phyloP scores from a whole-genome alignment of 163 green algal genomes.

The Coccomyxa subellipsoidea region DNA sequence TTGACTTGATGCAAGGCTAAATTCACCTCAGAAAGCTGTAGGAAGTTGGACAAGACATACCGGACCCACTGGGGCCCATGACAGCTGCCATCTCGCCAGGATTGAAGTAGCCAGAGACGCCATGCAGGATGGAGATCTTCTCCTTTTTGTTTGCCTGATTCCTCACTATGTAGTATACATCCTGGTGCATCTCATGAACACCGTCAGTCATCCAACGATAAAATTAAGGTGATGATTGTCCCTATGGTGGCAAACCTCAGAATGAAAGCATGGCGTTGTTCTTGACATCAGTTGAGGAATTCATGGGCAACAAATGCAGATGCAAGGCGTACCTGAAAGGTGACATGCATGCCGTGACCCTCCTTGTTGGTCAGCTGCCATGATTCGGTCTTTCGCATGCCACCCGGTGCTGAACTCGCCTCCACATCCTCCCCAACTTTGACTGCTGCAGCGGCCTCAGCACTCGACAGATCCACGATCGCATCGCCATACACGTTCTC shows the following conservation, averaged over 20 bases:
- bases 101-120: constrained; percentile 15
- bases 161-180: constrained; percentile 45
- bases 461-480: not conserved
- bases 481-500: not conserved
- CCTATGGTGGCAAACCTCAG: too few relatives aligned
- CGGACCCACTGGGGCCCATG: constrained; percentile 19
- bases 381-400: not conserved
- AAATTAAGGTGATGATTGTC: too few relatives aligned
- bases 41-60: not conserved
- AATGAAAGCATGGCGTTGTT: too few relatives aligned
- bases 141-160: constrained; percentile 8
- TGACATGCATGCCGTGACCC: constrained; percentile 2
- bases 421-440: not conserved
- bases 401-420: not conserved
- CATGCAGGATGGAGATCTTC: constrained; percentile 15
- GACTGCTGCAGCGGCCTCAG: not conserved
- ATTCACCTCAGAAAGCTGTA: not conserved
- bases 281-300: too few relatives aligned
- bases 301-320: too few relatives aligned
- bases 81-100: constrained; percentile 19
- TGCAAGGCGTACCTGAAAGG: not conserved
- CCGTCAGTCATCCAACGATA: too few relatives aligned
- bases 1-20: not conserved
- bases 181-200: too few relatives aligned
- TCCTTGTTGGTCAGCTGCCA: constrained; percentile 1